Evolutionary conservation across 352 stramenopile species (phyloP).

Genomic region (Phytophthora sp.): DNA sequence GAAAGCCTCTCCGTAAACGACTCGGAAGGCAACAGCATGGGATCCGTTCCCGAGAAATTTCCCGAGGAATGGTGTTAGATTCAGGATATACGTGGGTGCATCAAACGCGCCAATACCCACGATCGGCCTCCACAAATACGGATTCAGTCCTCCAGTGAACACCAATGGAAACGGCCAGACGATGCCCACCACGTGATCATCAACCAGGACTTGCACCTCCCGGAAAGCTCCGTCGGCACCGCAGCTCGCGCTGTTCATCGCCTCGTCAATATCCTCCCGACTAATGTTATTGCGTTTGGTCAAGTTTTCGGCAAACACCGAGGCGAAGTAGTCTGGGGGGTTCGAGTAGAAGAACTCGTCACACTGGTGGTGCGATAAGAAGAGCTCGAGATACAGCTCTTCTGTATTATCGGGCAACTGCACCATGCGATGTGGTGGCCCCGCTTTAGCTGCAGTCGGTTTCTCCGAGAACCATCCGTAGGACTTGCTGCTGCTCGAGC

Average conservation of each 20-base stretch:
- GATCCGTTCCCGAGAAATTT: conserved; percentile 54
- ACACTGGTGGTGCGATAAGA: conserved; percentile 76
- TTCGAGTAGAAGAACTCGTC: conserved; percentile 85
- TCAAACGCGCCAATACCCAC: conserved; percentile 75
- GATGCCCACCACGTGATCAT: conserved; percentile 64
- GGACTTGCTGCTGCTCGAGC: conserved; percentile 51
- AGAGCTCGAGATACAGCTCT: conserved; percentile 72
- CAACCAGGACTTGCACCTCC: conserved; percentile 74
- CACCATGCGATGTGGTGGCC: conserved; percentile 51
- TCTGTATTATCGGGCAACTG: conserved; percentile 63
- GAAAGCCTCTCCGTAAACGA: conserved; percentile 72
- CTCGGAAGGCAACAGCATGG: conserved; percentile 66
- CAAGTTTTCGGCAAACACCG: conserved; percentile 27
- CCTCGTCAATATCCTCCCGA: conserved; percentile 8
- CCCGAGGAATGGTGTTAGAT: conserved; percentile 74
- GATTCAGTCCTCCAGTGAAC: conserved; percentile 80
- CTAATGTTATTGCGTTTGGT: conserved; percentile 35
- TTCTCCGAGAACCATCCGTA: conserved; percentile 78
- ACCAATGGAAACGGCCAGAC: conserved; percentile 79
- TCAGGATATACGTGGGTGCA: conserved; percentile 75
- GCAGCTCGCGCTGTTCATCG: conserved; percentile 4
- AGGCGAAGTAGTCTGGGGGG: conserved; percentile 35
- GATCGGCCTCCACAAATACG: conserved; percentile 80
- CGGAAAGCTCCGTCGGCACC: conserved; percentile 55
- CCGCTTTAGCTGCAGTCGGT: conserved; percentile 35